Evolutionary conservation across 441 rosid species (phyloP).

Genomic region (Hura crepitans): DNA sequence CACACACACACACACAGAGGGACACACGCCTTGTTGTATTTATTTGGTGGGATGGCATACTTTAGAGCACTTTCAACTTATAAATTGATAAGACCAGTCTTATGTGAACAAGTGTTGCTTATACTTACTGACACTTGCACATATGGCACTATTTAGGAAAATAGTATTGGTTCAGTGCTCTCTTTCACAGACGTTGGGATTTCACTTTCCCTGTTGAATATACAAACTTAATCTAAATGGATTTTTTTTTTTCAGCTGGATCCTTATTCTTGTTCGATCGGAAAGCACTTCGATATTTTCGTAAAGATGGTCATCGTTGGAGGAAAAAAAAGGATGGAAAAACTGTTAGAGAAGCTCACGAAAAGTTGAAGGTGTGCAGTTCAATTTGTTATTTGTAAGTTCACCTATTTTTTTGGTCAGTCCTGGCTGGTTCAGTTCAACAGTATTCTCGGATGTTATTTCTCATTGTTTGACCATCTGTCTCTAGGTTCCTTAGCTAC

Average conservation of each 20-base stretch:
- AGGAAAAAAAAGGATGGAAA: conserved; percentile 77
- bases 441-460: conserved; percentile 6
- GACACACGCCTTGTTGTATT: background rate
- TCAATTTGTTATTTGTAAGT: conserved; percentile 46
- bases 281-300: conserved; percentile 58
- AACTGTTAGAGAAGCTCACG: conserved; percentile 78
- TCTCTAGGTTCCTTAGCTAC: conserved; percentile 10
- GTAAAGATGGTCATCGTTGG: conserved; percentile 72
- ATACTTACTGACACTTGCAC: background rate
- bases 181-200: background rate
- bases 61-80: background rate
- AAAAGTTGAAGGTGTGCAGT: conserved; percentile 77
- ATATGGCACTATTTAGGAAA: background rate
- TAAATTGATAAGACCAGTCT: background rate
- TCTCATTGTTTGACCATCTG: background rate
- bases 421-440: conserved; percentile 21
- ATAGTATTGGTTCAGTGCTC: background rate
- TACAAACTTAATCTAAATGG: conserved; percentile 18
- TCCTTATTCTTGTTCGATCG: conserved; percentile 63
- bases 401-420: conserved; percentile 26
- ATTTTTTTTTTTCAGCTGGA: conserved; percentile 46
- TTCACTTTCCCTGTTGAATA: background rate
- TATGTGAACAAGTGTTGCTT: background rate
- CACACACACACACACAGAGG: too few relatives aligned
- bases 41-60: background rate